Evolutionary conservation across 306 rosid genomes (phyloP), one percentile per base, ranked within the genome.

Genomic region (Abrus pulchellus): DNA sequence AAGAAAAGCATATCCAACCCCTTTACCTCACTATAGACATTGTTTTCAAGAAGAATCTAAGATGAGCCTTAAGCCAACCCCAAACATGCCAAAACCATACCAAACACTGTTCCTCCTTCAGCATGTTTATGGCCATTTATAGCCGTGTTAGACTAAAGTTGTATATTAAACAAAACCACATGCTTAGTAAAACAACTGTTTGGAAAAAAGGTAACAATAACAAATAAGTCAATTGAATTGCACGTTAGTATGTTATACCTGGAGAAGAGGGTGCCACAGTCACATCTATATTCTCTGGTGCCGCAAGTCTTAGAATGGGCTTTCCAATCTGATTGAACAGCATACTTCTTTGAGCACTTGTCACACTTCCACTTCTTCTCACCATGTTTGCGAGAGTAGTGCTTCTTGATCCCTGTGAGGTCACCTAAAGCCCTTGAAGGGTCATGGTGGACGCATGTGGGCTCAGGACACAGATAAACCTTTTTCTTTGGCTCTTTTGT

Each of bases 361-460:
- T 93, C 98, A 65, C 98, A 93, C 91, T 91, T 93, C 94, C 92
- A 93, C 66, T 91, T 93, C 83, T 91, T 91, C 89, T 91, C 97
- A 29, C 97, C 98, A 14, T 93, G 97, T 28, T 93, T 93, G 78
- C 97, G 88, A 41, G 86, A 93, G 74, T 84, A 93, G 83, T 93
- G 97, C 64, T 93, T 93, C 85, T 93, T 93, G 0, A 92, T 92
- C 3, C 97, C 97, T 3, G 97, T 93, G 89, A 93, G 97, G 88
- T 93, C 97, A 3, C 97, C 97, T 0, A 93, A 92, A 30, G 97
- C 97, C 10, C 97, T 82, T 0, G 98, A 94, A 11, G 98, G 97
- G 85, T 94, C 97, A 61, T 92, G 98, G 89, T 94, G 98, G 72
- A 94, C 94, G 77, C 98, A 94, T 65, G 93, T 94, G 90, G 94